Conservation (phyloP, 2,329 filamentous ascomycete species). For the Mycocentrospora acerina region DNA sequence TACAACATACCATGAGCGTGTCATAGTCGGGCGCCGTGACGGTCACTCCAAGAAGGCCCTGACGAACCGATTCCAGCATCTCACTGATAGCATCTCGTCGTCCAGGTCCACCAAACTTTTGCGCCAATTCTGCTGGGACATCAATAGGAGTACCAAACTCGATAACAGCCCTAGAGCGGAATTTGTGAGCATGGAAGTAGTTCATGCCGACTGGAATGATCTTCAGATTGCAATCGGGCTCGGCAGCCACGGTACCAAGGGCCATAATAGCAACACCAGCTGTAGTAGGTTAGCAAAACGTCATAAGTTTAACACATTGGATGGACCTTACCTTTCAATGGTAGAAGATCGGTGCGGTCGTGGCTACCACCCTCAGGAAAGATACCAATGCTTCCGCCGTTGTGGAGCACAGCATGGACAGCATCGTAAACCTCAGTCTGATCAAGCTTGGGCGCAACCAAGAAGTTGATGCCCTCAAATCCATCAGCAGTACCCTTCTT, state of each 20-base stretch:
- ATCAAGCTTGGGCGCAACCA: constrained; percentile 88
- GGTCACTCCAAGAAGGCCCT: constrained; percentile 82
- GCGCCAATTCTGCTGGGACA: constrained; percentile 76
- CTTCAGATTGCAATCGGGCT: constrained; percentile 84
- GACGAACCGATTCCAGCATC: constrained; percentile 82
- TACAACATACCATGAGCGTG: constrained; percentile 71
- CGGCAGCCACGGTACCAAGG: constrained; percentile 80
- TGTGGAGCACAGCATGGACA: constrained; percentile 80
- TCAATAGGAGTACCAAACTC: constrained; percentile 92
- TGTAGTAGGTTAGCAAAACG: constrained; percentile 32
- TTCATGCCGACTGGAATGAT: constrained; percentile 99
- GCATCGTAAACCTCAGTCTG: constrained; percentile 92
- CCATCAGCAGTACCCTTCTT: constrained; percentile 55
- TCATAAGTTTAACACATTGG: not conserved
- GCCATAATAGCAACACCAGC: constrained; percentile 98
- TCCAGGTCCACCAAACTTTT: constrained; percentile 76
- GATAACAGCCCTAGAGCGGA: constrained; percentile 90
- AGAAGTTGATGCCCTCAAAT: constrained; percentile 79
- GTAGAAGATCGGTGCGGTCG: constrained; percentile 86
- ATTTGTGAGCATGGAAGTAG: constrained; percentile 99
- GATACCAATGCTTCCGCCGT: constrained; percentile 89
- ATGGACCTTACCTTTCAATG: constrained; percentile 62
- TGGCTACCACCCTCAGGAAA: constrained; percentile 97
- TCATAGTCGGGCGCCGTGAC: constrained; percentile 93
- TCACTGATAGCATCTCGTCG: constrained; percentile 79